Evolutionary conservation across 2,329 filamentous ascomycete genomes (phyloP).

Genomic region (Neurospora sp.): DNA sequence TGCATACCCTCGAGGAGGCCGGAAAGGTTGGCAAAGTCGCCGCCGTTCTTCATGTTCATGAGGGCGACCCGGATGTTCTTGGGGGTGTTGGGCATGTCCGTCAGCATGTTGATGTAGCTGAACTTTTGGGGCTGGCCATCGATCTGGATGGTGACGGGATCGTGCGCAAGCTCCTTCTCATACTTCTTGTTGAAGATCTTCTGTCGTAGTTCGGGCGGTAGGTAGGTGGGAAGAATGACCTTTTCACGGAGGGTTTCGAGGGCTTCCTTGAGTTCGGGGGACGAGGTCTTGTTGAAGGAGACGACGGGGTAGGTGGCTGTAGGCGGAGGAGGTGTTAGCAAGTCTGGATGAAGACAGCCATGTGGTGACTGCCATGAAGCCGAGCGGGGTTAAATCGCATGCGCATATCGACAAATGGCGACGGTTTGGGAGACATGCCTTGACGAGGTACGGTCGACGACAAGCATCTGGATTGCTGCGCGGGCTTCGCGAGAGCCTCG

Average conservation of each 20-base stretch:
- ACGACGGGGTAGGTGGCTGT: slow-evolving; percentile 24
- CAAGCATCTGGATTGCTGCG: slow-evolving; percentile 12
- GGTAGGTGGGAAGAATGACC: slow-evolving; percentile 52
- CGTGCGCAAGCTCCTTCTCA: slow-evolving; percentile 37
- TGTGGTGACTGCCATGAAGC: neutral
- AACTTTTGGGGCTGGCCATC: slow-evolving; percentile 46
- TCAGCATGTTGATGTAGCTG: slow-evolving; percentile 32
- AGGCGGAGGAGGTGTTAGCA: slow-evolving; percentile 5
- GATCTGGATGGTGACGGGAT: slow-evolving; percentile 49
- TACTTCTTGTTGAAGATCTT: slow-evolving; percentile 39
- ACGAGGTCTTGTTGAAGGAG: slow-evolving; percentile 40
- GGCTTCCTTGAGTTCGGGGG: slow-evolving; percentile 40
- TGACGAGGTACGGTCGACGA: slow-evolving; percentile 15
- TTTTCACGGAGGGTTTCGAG: slow-evolving; percentile 45
- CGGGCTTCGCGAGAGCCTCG: slow-evolving; percentile 8
- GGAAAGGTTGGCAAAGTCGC: slow-evolving; percentile 43
- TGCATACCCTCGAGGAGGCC: slow-evolving; percentile 39
- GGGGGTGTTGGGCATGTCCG: slow-evolving; percentile 33
- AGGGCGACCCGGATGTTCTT: slow-evolving; percentile 29
- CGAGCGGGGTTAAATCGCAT: neutral
- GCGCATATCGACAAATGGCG: neutral
- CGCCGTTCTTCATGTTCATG: slow-evolving; percentile 33
- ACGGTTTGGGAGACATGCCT: slow-evolving; percentile 5
- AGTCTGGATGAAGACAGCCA: neutral
- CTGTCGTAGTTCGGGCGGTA: slow-evolving; percentile 41